Conservation (phyloP, 805 yeast species). For the Deakozyma indianensis region DNA sequence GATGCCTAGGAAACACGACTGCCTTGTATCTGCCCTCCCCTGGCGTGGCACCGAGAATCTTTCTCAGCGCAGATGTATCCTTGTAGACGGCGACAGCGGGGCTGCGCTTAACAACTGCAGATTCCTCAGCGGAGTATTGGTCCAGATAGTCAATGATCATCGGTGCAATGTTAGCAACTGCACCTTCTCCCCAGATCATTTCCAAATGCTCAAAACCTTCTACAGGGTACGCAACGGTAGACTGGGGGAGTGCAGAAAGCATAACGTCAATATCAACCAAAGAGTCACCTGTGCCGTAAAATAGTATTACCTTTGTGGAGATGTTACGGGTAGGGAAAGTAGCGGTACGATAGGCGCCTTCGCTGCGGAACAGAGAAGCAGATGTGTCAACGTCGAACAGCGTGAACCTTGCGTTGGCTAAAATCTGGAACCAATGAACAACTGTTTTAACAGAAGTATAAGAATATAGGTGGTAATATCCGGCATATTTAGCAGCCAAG, state of each 20-base stretch:
- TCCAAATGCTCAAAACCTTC: slow-evolving; percentile 79
- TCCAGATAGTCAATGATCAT: slow-evolving; percentile 6
- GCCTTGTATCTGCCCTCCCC: not conserved
- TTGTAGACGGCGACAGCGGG: not conserved
- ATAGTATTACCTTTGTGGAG: slow-evolving; percentile 54
- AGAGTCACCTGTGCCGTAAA: slow-evolving; percentile 72
- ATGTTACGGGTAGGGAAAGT: slow-evolving; percentile 56
- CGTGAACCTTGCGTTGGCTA: slow-evolving; percentile 61
- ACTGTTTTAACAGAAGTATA: slow-evolving; percentile 84
- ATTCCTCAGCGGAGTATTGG: not conserved
- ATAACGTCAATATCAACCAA: slow-evolving; percentile 76
- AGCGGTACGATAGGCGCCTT: slow-evolving; percentile 33
- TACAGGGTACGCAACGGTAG: slow-evolving; percentile 35
- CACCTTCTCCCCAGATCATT: slow-evolving; percentile 73
- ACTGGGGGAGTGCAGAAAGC: slow-evolving; percentile 48
- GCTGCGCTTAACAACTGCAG: not conserved
- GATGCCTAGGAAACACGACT: not conserved
- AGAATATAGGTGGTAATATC: slow-evolving; percentile 78
- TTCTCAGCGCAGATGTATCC: not conserved
- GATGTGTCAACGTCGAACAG: slow-evolving; percentile 72
- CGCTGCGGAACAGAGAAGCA: slow-evolving; percentile 16
- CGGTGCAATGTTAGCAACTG: slow-evolving; percentile 20
- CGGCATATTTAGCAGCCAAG: slow-evolving; percentile 57
- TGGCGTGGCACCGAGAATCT: not conserved
- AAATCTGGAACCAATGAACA: slow-evolving; percentile 95